Evolutionary conservation across 2,329 filamentous ascomycete genomes (phyloP).

Genomic region (Tolypocladium ophioglossoides): DNA sequence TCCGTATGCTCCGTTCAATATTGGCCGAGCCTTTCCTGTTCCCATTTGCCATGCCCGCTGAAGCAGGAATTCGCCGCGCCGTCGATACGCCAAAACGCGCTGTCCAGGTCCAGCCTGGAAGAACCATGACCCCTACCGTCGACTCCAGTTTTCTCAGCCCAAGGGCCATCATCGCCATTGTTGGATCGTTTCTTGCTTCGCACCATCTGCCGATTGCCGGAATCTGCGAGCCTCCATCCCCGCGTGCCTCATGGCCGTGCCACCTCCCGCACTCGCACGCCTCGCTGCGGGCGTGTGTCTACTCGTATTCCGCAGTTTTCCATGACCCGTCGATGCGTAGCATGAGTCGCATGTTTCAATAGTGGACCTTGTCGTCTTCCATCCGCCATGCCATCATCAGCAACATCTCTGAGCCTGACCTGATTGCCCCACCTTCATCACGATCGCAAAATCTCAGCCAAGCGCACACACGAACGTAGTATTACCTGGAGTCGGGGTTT

Average conservation of each 20-base stretch:
- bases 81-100: neutral
- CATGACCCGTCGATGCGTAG: neutral
- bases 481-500: neutral
- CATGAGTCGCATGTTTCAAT: neutral
- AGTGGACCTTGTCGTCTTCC: neutral
- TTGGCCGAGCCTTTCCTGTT: neutral
- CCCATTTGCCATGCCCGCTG: neutral
- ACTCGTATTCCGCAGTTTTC: neutral
- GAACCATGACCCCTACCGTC: neutral
- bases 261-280: neutral
- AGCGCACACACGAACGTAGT: too few species aligned
- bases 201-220: neutral
- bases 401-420: neutral
- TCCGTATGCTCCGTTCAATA: neutral
- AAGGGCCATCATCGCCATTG: neutral
- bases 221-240: neutral
- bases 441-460: neutral
- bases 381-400: neutral
- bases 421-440: neutral
- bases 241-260: too few species aligned
- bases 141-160: neutral
- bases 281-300: too few species aligned
- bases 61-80: neutral
- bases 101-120: neutral
- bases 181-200: neutral